Evolutionary conservation across 208 protist species (phyloP), one percentile per base, ranked within the genome.

Genomic region (Chromosphaera perkinsii): DNA sequence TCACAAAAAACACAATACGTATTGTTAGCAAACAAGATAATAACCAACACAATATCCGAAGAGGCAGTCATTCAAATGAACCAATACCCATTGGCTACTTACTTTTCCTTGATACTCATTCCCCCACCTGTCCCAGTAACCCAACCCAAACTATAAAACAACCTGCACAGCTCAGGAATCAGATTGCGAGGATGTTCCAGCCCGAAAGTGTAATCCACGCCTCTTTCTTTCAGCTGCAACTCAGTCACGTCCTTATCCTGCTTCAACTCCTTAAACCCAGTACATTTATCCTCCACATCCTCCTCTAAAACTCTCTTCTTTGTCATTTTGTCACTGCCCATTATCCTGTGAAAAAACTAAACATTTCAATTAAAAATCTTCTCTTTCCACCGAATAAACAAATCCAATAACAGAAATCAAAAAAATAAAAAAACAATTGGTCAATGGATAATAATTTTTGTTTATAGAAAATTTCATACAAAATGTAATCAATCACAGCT

Each of bases 121-220:
- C 91, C 91, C 45, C 90, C 91, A n/a, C 91, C 91, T 1, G 92
- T 95, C 70, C 90, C 91, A n/a, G 91, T 93, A 20, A 91, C 89
- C 90, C 90, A 95, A 51, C 90, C 91, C n/a, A 89, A 71, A 42
- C 69, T 26, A 73, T 94, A 95, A 67, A 95, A 94, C 22, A 75
- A 74, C n/a, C 78, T 69, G 73, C 90, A 93, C 5, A 95, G 76
- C 72, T 94, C 85, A 14, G 88, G 81, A 64, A 95, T 95, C 32
- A 95, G 86, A 48, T 88, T 77, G 49, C 82, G 80, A 9, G 87
- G 87, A 63, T 91, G 61, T 36, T 56, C 61, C 49, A n/a, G n/a
- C n/a, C n/a, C n/a, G n/a, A n/a, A n/a, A n/a, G 7, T 17, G 10
- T 7, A 17, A 45, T 45, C 7, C 39, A n/a, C 39, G 39, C 39